Conservation (phyloP, 495 filamentous ascomycete genomes). For the Podospora pseudopauciseta region DNA sequence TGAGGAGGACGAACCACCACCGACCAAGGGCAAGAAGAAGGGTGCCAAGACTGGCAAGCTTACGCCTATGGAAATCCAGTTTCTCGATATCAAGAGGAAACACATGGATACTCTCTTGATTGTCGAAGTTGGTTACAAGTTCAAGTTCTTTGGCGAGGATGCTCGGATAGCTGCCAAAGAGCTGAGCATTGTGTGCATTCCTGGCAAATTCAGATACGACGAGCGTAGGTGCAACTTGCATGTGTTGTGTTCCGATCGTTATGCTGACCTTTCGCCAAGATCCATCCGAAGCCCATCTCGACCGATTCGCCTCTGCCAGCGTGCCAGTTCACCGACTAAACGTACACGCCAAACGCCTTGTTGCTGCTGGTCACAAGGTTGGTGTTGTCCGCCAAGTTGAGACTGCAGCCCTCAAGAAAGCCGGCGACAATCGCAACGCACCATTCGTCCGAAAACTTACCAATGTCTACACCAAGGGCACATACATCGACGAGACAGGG, state of each 20-base stretch:
- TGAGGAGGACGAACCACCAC: conserved; percentile 46
- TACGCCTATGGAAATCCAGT: conserved; percentile 91
- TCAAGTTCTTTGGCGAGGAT: conserved; percentile 96
- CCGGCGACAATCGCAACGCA: conserved; percentile 88
- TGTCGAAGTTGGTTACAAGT: conserved; percentile 97
- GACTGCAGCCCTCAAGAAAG: conserved; percentile 96
- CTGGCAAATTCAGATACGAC: conserved; percentile 90
- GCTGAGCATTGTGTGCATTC: conserved; percentile 93
- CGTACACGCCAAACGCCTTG: conserved; percentile 91
- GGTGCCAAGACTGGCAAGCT: conserved; percentile 77
- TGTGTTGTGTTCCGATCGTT: background rate
- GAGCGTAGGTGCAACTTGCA: conserved; percentile 56
- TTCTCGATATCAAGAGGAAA: conserved; percentile 88
- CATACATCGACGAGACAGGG: conserved; percentile 93
- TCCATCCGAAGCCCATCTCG: conserved; percentile 87
- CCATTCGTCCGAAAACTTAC: conserved; percentile 92
- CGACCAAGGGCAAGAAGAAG: conserved; percentile 55
- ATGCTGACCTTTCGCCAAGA: conserved; percentile 38
- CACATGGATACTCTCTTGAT: conserved; percentile 86
- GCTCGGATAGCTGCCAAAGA: conserved; percentile 86
- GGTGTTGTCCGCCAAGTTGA: conserved; percentile 95
- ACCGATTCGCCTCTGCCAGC: conserved; percentile 92
- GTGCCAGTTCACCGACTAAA: conserved; percentile 89
- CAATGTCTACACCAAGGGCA: conserved; percentile 97
- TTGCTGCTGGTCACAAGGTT: conserved; percentile 91